Conservation (phyloP, 768 basidiomycete genomes). For the Psilocybe sp. region DNA sequence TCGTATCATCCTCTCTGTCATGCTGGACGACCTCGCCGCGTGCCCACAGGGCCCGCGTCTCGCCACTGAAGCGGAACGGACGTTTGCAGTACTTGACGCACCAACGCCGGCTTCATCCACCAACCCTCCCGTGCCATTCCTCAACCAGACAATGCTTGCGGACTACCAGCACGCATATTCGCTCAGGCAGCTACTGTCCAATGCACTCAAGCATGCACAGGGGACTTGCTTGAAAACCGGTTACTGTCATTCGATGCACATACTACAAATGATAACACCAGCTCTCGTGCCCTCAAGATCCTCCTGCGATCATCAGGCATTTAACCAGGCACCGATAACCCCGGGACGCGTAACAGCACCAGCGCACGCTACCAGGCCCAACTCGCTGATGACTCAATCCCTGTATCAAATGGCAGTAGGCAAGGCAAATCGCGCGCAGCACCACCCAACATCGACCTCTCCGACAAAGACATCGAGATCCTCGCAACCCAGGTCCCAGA, state of each 20-base stretch:
- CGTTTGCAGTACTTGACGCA: constrained; percentile 55
- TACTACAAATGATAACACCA: constrained; percentile 6
- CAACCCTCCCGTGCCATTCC: constrained; percentile 46
- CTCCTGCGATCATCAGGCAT: constrained; percentile 62
- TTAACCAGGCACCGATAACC: constrained; percentile 34
- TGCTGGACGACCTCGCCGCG: constrained; percentile 46
- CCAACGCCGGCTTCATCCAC: constrained; percentile 29
- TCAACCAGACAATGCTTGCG: constrained; percentile 62
- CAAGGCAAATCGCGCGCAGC: constrained; percentile 38
- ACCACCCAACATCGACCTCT: constrained; percentile 6
- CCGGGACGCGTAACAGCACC: constrained; percentile 21
- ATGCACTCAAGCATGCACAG: constrained; percentile 39
- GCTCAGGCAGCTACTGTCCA: constrained; percentile 47
- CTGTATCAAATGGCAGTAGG: neutral
- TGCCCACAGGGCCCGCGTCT: constrained; percentile 38
- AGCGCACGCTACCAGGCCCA: neutral
- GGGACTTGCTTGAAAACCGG: constrained; percentile 52
- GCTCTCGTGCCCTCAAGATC: constrained; percentile 56
- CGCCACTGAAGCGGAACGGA: constrained; percentile 45
- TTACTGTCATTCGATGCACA: constrained; percentile 38
- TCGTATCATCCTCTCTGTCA: constrained; percentile 51
- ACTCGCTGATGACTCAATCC: neutral
- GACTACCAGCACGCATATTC: constrained; percentile 74
- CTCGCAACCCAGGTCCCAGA: constrained; percentile 72
- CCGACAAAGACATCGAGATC: constrained; percentile 47